Conservation (phyloP, 495 filamentous ascomycete genomes). For the Filosporella fistucella region DNA sequence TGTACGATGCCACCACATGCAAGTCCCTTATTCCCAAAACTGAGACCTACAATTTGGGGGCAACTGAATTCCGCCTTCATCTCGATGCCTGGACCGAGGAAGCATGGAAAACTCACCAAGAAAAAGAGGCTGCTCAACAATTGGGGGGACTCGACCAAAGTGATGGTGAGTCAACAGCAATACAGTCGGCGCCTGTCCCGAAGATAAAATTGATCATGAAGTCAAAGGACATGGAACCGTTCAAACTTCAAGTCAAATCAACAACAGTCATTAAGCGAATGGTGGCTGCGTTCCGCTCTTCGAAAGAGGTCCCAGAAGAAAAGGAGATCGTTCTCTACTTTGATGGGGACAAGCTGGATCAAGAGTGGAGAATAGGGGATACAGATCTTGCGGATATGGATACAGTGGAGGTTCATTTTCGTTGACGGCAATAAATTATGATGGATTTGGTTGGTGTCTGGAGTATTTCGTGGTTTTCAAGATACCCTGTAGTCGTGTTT, state of each 20-base stretch:
- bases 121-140: conserved; percentile 31
- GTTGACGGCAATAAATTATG: no score
- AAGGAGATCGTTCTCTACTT: conserved; percentile 61
- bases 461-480: no score
- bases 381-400: conserved; percentile 80
- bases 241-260: conserved; percentile 33
- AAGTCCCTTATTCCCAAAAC: conserved; percentile 56
- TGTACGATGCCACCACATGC: conserved; percentile 72
- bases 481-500: no score
- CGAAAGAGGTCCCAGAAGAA: conserved; percentile 29
- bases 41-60: conserved; percentile 22
- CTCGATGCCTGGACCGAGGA: conserved; percentile 72
- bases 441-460: no score
- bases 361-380: conserved; percentile 54
- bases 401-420: conserved; percentile 59
- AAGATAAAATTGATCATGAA: conserved; percentile 52
- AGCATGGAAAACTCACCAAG: conserved; percentile 43
- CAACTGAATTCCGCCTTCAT: conserved; percentile 42
- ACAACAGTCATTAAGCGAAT: conserved; percentile 34
- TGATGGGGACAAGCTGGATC: conserved; percentile 73
- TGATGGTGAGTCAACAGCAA: conserved; percentile 21
- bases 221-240: conserved; percentile 31
- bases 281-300: conserved; percentile 30
- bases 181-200: conserved; percentile 17
- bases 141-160: conserved; percentile 12